Percentiles rank a stretch among this genome's conserved stretches.
These are phyloP conservation scores for Vigna hirtella DNA, from an alignment of 306 rosid species.

Conservation along the genomic window DNA sequence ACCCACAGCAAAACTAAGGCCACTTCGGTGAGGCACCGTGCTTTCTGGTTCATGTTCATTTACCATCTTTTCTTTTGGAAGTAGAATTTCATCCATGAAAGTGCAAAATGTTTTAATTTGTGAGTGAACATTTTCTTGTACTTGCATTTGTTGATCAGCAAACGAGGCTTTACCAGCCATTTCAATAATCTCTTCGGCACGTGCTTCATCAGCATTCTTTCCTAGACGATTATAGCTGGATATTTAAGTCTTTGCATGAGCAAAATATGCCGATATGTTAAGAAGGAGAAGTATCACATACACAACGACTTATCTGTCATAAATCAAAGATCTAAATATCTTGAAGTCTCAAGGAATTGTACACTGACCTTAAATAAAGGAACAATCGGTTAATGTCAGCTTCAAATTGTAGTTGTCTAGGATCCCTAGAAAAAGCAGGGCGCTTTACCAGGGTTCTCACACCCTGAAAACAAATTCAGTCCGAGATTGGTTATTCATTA, in stretches of 20 bases:
- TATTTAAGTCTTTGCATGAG: slow-evolving; percentile 54
- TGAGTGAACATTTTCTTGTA: slow-evolving; percentile 82
- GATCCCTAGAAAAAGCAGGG: slow-evolving; percentile 68
- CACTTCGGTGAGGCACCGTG: slow-evolving; percentile 63
- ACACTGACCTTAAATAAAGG: slow-evolving; percentile 76
- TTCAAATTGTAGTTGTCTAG: slow-evolving; percentile 78
- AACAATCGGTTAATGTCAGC: slow-evolving; percentile 86
- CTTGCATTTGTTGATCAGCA: slow-evolving; percentile 77
- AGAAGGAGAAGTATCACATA: slow-evolving; percentile 17
- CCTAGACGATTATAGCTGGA: slow-evolving; percentile 85
- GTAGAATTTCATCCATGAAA: slow-evolving; percentile 82
- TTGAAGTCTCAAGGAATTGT: neutral
- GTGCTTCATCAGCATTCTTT: slow-evolving; percentile 65
- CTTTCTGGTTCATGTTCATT: slow-evolving; percentile 53
- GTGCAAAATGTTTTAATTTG: slow-evolving; percentile 65
- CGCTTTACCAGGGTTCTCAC: slow-evolving; percentile 70
- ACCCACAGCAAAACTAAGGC: slow-evolving; percentile 87
- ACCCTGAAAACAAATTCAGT: slow-evolving; percentile 55
- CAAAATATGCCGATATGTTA: slow-evolving; percentile 24
- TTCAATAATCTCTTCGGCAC: slow-evolving; percentile 73
- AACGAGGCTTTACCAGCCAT: slow-evolving; percentile 73
- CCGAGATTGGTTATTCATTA: slow-evolving; percentile 1
- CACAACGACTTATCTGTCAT: slow-evolving; percentile 3
- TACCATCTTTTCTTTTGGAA: slow-evolving; percentile 52
- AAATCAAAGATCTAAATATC: neutral